phyloP scores from a whole-genome alignment of 345 rosid species.

The Mallotus nudiflorus region DNA sequence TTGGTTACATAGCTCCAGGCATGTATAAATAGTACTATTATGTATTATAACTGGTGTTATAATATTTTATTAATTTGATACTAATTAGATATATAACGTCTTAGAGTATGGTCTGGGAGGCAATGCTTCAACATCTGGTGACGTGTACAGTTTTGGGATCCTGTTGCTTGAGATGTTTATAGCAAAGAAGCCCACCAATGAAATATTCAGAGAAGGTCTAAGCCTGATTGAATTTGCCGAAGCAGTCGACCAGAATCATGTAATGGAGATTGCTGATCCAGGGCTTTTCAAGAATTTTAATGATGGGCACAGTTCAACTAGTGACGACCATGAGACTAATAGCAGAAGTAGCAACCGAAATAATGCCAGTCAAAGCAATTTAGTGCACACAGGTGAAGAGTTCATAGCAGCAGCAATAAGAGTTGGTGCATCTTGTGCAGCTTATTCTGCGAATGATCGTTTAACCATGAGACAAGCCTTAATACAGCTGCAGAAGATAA shows the following conservation, averaged over 20 bases:
- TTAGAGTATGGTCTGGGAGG: slow-evolving; percentile 8
- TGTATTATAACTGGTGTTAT: too few relatives aligned
- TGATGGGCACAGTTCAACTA: too few relatives aligned
- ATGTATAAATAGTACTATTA: background rate
- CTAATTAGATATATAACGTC: too few relatives aligned
- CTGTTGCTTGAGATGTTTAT: slow-evolving; percentile 21
- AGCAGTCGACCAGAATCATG: background rate
- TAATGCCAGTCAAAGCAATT: background rate
- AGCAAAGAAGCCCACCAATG: slow-evolving; percentile 13
- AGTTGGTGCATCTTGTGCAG: slow-evolving; percentile 26
- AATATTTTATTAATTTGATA: background rate
- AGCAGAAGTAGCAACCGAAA: background rate
- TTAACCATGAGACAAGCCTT: slow-evolving; percentile 23
- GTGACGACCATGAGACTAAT: too few relatives aligned
- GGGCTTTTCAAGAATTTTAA: background rate
- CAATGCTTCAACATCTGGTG: slow-evolving; percentile 17
- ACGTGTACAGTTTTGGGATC: slow-evolving; percentile 22
- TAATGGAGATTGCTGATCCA: slow-evolving; percentile 2
- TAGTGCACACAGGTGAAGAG: slow-evolving; percentile 7
- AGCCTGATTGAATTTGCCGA: background rate
- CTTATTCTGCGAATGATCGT: slow-evolving; percentile 19
- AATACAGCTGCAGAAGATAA: slow-evolving; percentile 10
- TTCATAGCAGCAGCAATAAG: slow-evolving; percentile 4
- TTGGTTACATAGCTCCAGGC: slow-evolving; percentile 30
- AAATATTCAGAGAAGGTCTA: slow-evolving; percentile 6